Base-by-base conservation (phyloP, 2,329 filamentous ascomycete genomes). In the Alternaria arbusti region DNA sequence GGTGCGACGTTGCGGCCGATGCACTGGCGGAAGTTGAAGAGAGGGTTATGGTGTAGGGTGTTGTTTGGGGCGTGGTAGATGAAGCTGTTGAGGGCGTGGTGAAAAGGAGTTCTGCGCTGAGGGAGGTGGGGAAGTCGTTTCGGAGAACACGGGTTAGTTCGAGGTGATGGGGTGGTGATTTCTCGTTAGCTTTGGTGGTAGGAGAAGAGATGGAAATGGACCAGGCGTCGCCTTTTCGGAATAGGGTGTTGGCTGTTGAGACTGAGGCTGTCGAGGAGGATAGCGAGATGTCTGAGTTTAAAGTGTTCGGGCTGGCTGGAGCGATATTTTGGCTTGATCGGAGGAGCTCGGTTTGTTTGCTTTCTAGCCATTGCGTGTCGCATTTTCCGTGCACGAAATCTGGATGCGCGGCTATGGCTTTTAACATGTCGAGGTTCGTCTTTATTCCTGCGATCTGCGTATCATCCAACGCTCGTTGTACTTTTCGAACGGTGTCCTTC, bases 141-240 rank as follows among this genome's bases (percentile, higher is more conserved):
- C 84, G 84, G 0, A 87, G 79, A 12, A 90, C 78, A 9, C 83
- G 83, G 0, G 83, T 83, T 11, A 90, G 76, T 59, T 83, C 81
- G 6, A 90, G 75, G 66, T 89, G 87, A 59, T 87, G 84, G 3
- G 74, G 78, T 61, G 61, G 72, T 55, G 59, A 40, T 57, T 64
- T 56, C 12, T 44, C 43, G 13, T 20, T 66, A 22, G 36, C 20
- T 10, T 50, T 54, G 8, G 17, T 45, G 61, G 50, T 28, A 5
- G 63, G 58, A 9, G 84, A 75, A 1, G 82, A 74, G 2, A 89
- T 78, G 1, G 79, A 79, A 28, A 89, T 78, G 0, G 84, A 83
- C 87, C 87, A 89, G 2, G 86, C 85, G 66, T 89, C 86, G 26
- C 86, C 86, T 74, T 86, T 87, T 36, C 86, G 82, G 74, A 90